Conservation (phyloP, 768 basidiomycete species). For the Amanita pseudoporphyria region DNA sequence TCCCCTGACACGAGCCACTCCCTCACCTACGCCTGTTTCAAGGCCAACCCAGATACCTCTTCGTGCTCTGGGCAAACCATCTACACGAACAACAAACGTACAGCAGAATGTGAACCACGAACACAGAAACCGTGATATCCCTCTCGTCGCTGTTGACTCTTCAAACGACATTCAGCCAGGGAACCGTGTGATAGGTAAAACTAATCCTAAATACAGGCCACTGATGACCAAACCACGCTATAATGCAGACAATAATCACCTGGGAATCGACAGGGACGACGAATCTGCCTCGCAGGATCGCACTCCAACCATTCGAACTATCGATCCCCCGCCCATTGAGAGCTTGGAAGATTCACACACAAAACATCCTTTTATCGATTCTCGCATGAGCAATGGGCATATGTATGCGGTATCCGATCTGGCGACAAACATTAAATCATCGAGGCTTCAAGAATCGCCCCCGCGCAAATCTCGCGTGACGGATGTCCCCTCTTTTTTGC, state of each 20-base stretch:
- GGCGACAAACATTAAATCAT: not conserved
- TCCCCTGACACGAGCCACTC: conserved; percentile 2
- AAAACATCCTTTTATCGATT: not conserved
- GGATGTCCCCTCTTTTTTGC: conserved; percentile 6
- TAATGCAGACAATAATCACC: not conserved
- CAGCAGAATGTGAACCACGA: not conserved
- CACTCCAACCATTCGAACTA: conserved; percentile 15
- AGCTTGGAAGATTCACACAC: not conserved
- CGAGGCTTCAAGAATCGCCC: not conserved
- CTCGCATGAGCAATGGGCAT: not conserved
- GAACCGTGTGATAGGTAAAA: not conserved
- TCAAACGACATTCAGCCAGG: not conserved
- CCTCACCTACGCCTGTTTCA: not conserved
- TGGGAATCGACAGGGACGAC: conserved; percentile 2
- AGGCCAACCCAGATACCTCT: conserved; percentile 3
- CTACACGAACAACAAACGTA: not conserved
- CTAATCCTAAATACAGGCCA: not conserved
- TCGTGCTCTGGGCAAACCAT: not conserved
- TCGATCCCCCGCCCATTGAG: conserved; percentile 8
- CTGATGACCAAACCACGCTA: not conserved
- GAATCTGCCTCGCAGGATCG: conserved; percentile 15
- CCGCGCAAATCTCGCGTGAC: not conserved
- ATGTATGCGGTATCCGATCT: not conserved
- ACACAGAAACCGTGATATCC: not conserved
- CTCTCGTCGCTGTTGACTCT: not conserved